phyloP scores from a whole-genome alignment of 139 green algal species.

The Limnomonas spitsbergensis region DNA sequence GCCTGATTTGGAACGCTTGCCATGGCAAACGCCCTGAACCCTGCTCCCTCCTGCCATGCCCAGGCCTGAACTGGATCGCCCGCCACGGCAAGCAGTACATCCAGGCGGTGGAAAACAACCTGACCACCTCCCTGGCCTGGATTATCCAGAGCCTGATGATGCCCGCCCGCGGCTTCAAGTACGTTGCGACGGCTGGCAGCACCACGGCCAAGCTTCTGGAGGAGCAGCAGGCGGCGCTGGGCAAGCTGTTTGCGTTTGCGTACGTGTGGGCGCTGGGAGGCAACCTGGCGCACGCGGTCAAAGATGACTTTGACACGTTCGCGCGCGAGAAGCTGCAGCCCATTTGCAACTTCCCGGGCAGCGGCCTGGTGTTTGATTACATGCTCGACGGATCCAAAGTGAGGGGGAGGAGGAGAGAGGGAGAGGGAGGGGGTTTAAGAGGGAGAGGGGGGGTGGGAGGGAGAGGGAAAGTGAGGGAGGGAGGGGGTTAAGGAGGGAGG shows the following conservation, averaged over 20 bases:
- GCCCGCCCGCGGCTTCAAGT: constrained; percentile 33
- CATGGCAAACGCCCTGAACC: too few relatives aligned
- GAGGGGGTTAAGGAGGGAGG: too few relatives aligned
- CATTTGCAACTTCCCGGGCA: constrained; percentile 36
- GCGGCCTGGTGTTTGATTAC: constrained; percentile 73
- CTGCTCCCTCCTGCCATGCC: too few relatives aligned
- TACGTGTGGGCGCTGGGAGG: constrained; percentile 70
- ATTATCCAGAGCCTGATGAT: constrained; percentile 43
- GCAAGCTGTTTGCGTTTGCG: constrained; percentile 65
- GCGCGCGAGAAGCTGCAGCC: constrained; percentile 43
- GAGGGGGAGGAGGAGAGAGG: too few relatives aligned
- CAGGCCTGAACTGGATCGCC: constrained; percentile 1
- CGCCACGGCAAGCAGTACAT: constrained; percentile 60
- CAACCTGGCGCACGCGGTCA: constrained; percentile 51
- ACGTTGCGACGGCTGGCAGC: constrained; percentile 9
- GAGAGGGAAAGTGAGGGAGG: too few relatives aligned
- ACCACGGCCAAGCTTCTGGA: constrained; percentile 21
- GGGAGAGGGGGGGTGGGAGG: too few relatives aligned
- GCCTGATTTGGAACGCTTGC: too few relatives aligned
- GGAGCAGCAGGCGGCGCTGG: constrained; percentile 26
- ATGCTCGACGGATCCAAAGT: constrained; percentile 45
- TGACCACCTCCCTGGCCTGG: constrained; percentile 53
- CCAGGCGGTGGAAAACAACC: constrained; percentile 72
- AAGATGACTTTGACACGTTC: constrained; percentile 68
- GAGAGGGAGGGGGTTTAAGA: too few relatives aligned